Base-by-base conservation (phyloP, 495 filamentous ascomycete species). In the Penicillium desertorum region DNA sequence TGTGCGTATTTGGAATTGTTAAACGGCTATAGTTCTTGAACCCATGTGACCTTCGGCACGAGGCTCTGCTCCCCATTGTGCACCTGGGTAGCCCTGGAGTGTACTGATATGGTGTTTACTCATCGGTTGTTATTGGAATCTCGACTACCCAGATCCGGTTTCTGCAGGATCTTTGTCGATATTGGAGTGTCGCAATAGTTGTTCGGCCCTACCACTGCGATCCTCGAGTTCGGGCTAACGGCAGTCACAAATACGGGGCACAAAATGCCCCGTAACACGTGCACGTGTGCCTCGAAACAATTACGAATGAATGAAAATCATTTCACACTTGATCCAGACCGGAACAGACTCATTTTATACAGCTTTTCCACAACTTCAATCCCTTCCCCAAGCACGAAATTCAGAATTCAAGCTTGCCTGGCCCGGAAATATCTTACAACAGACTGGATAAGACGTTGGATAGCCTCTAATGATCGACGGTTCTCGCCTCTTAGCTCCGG, bases 1-100 rank as follows among this genome's bases (percentile, higher is more conserved):
- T 48, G 17, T 20, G 12, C 4, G 8, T 30, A 48, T 48, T 48
- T 48, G 45, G 45, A 48, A 48, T 48, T 48, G 45, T n/a, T 48
- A 48, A 48, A 48, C n/a, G 45, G 45, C 22, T 48, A 32, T 30
- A 20, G 45, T 32, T 7, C n/a, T 32, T 30, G 14, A 4, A 5
- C n/a, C n/a, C 16, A 11, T 29, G n/a, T 30, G n/a, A 11, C 14
- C 27, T n/a, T n/a, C 27, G 4, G 14, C 7, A 16, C n/a, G n/a
- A n/a, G 45, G 45, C 45, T 48, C 25, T 48, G 42, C 42, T 44
- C 42, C 17, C 10, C 20, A 20, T 44, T 44, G 23, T 27, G 6
- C 23, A 6, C 25, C 16, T 45, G 5, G 14, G 14, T 6, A 27
- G 22, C 4, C 4, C 9, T 25, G 19, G 10, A 17, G 20, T 45